Evolutionary conservation across 768 basidiomycete species (phyloP), one percentile per base, ranked within the genome.

Genomic region (Lepiota brunneoincarnata): DNA sequence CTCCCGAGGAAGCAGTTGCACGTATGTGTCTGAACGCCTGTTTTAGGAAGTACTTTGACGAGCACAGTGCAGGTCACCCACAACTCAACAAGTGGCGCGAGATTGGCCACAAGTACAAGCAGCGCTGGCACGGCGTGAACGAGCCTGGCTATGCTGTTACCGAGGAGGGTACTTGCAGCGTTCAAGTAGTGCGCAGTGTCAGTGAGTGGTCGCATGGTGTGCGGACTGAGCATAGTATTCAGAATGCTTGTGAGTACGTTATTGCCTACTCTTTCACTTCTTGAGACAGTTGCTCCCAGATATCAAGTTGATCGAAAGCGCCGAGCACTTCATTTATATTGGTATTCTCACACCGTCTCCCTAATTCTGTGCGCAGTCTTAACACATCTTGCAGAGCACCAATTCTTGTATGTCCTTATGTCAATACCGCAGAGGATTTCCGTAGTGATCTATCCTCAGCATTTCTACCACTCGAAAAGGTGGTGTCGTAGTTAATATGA

Each of bases 121-220:
- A 91, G 62, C 76, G 80, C 6, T 90, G 86, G 77, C 82, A 86
- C 56, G 72, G 76, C 66, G 71, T 6, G 66, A 63, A 23, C 72
- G 74, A 79, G 11, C 66, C 72, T 14, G 50, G 61, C 15, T 81
- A 83, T 56, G 58, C 69, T 1, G 69, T 66, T 14, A 78, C 76
- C 0, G 47, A 60, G 21, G 72, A 78, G 24, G 80, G 80, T 1
- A 76, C 75, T 6, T 87, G 86, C 63, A 74, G 74, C 28, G 87
- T 93, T 14, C 93, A 98, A 73, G 92, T 81, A 12, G 79, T 92
- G 39, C 81, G 96, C 51, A 91, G 89, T 57, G 89, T 94, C 20
- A 84, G 79, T 1, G 96, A 98, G 69, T 99, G 96, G 96, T 90
- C 87, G 62, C 91, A 93, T 61, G 96, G 95, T 2, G 89, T 94